A percentile compares a stretch with the other conserved stretches of the same genome.
phyloP scores from a whole-genome alignment of 495 filamentous ascomycete genomes.

The Lophiostoma macrostomum region DNA sequence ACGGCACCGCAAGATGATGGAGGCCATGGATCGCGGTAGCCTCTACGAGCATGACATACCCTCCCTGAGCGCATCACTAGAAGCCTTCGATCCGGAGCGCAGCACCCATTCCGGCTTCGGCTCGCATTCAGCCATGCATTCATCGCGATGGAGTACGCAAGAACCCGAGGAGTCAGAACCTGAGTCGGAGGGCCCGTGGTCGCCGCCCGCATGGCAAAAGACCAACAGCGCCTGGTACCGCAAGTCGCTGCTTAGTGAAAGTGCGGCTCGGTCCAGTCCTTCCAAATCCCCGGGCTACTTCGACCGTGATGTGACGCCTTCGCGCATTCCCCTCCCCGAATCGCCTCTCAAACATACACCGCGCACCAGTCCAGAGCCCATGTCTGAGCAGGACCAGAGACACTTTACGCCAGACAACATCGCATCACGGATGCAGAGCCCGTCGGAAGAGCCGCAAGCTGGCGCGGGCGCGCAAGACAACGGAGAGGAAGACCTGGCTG shows the following conservation, averaged over 20 bases:
- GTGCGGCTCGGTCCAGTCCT: constrained; percentile 42
- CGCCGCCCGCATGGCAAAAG: constrained; percentile 58
- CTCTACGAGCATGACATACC: constrained; percentile 31
- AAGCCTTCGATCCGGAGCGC: constrained; percentile 32
- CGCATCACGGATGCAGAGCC: constrained; percentile 27
- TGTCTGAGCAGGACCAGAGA: constrained; percentile 27
- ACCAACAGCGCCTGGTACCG: constrained; percentile 61
- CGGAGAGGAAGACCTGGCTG: constrained; percentile 16
- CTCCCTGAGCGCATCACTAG: constrained; percentile 30
- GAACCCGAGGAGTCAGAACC: constrained; percentile 36
- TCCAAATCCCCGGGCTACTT: constrained; percentile 51
- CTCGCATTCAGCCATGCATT: constrained; percentile 26
- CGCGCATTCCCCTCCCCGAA: constrained; percentile 57
- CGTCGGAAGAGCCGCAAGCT: constrained; percentile 11
- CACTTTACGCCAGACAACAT: constrained; percentile 9
- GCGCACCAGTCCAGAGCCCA: constrained; percentile 46
- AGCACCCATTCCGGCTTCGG: constrained; percentile 27
- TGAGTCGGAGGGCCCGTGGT: constrained; percentile 52
- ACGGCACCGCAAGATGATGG: constrained; percentile 3
- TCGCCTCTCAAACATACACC: constrained; percentile 48
- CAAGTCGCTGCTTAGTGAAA: constrained; percentile 48
- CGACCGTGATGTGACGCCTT: constrained; percentile 57
- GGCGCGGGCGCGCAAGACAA: constrained; percentile 13
- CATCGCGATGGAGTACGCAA: constrained; percentile 30
- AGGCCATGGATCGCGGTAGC: constrained; percentile 26